Percentiles rank a stretch among this genome's conserved stretches.
Evolutionary conservation across 257 asterid species (phyloP).

Genomic region (Fraxinus pennsylvanica): DNA sequence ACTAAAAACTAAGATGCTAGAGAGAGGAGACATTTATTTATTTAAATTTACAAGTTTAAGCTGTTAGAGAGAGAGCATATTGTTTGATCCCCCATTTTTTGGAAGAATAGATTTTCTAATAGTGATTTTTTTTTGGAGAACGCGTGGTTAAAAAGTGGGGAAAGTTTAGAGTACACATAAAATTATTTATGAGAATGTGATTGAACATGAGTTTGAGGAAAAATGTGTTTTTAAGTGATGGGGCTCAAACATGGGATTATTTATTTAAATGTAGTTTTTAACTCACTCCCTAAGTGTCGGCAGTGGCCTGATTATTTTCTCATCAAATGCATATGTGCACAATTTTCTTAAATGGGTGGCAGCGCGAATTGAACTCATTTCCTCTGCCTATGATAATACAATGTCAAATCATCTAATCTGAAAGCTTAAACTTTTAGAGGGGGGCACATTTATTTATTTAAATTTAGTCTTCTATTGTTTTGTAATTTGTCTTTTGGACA

Average conservation of each 20-base stretch:
- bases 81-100: too few species aligned
- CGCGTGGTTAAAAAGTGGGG: too few species aligned
- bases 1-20: not conserved
- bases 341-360: not conserved
- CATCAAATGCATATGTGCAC: not conserved
- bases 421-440: not conserved
- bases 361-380: not conserved
- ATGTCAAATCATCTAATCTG: not conserved
- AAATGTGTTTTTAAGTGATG: too few species aligned
- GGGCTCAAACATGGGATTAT: not conserved
- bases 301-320: not conserved
- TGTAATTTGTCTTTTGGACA: not conserved
- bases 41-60: not conserved
- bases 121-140: too few species aligned
- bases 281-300: not conserved
- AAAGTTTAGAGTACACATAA: too few species aligned
- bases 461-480: not conserved
- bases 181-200: too few species aligned
- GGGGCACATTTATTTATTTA: not conserved
- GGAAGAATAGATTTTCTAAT: too few species aligned
- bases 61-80: not conserved
- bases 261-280: not conserved
- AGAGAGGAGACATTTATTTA: not conserved
- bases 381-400: not conserved
- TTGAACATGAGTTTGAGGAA: too few species aligned